Percentiles rank a stretch among this genome's conserved stretches.
phyloP scores from a whole-genome alignment of 768 basidiomycete species.

The Podaxis carcinomalis region DNA sequence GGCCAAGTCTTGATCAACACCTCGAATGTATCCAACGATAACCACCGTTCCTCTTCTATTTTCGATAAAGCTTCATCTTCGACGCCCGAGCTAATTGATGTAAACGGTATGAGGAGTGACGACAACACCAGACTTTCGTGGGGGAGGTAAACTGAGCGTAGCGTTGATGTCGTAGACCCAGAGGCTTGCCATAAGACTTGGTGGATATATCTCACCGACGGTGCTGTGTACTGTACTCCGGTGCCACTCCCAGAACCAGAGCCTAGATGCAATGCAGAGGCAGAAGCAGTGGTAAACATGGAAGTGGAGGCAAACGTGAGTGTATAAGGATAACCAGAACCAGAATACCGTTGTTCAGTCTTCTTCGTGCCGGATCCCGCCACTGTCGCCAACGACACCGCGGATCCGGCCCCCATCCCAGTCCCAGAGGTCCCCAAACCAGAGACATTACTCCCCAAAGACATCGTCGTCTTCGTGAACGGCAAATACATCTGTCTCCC shows the following conservation, averaged over 20 bases:
- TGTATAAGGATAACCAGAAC: background rate
- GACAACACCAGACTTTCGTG: slow-evolving; percentile 54
- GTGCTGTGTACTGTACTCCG: background rate
- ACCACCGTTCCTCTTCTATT: slow-evolving; percentile 48
- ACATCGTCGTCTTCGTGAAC: slow-evolving; percentile 1
- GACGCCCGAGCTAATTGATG: slow-evolving; percentile 30
- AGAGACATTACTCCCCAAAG: background rate
- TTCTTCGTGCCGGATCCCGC: background rate
- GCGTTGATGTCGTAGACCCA: slow-evolving; percentile 23
- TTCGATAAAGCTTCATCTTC: slow-evolving; percentile 6
- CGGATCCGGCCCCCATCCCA: background rate
- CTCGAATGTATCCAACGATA: slow-evolving; percentile 61
- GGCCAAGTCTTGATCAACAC: slow-evolving; percentile 54
- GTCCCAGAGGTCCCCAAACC: background rate
- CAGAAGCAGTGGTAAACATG: slow-evolving; percentile 12
- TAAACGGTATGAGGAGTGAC: slow-evolving; percentile 53
- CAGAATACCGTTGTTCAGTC: background rate
- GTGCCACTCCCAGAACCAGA: slow-evolving; percentile 19
- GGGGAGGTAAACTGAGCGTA: slow-evolving; percentile 20
- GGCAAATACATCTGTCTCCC: slow-evolving; percentile 6
- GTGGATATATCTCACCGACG: slow-evolving; percentile 40
- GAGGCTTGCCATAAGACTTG: slow-evolving; percentile 44
- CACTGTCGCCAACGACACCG: background rate
- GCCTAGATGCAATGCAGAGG: slow-evolving; percentile 39
- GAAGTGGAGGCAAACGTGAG: background rate